These are phyloP conservation scores for Starmerella ratchasimensis DNA, from an alignment of 805 yeast genomes.

Conservation along the genomic window DNA sequence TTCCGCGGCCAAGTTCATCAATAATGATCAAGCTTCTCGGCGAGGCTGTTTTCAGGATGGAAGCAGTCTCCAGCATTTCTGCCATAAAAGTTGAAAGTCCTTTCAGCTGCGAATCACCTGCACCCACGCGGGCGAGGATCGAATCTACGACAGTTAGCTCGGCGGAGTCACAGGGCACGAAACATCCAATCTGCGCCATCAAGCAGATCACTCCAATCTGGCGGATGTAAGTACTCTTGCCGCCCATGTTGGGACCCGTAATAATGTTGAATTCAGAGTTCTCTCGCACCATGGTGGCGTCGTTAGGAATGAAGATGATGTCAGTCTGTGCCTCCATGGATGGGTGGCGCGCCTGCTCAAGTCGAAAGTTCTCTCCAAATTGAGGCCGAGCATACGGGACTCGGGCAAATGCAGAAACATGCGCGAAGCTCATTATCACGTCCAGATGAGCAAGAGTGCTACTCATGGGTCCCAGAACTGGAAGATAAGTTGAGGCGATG, in stretches of 20 bases:
- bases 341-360: conserved; percentile 83
- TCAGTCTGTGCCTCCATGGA: conserved; percentile 89
- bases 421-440: conserved; percentile 75
- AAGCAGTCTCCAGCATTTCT: conserved; percentile 89
- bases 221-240: conserved; percentile 68
- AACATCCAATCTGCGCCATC: conserved; percentile 68
- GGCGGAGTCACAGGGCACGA: conserved; percentile 62
- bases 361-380: conserved; percentile 39
- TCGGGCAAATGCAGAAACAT: conserved; percentile 70
- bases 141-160: conserved; percentile 80
- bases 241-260: conserved; percentile 86
- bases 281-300: conserved; percentile 49
- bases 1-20: conserved; percentile 94
- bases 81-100: conserved; percentile 96
- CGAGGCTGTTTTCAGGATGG: conserved; percentile 70
- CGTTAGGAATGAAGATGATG: conserved; percentile 80
- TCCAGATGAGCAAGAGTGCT: conserved; percentile 59
- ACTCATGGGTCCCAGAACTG: conserved; percentile 59
- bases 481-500: conserved; percentile 68
- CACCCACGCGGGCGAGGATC: conserved; percentile 92
- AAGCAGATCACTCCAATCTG: conserved; percentile 58
- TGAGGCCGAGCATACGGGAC: conserved; percentile 64
- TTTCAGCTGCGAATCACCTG: conserved; percentile 92
- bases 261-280: conserved; percentile 62
- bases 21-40: conserved; percentile 68